Conservation (phyloP, 768 basidiomycete species). For the Naganishia randhawae region DNA sequence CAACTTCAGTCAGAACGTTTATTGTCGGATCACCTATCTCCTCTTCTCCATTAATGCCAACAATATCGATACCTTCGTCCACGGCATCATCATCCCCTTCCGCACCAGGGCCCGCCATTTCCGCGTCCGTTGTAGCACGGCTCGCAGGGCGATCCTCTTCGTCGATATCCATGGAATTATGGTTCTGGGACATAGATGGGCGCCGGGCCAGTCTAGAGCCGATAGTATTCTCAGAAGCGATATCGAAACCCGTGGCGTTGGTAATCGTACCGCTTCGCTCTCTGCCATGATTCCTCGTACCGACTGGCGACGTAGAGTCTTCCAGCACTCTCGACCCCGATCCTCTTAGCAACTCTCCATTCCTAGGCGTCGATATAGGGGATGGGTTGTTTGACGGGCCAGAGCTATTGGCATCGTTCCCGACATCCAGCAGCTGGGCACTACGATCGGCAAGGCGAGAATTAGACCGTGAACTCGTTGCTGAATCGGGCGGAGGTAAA, state of each 20-base stretch:
- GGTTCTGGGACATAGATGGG: background rate
- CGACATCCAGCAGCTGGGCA: conserved; percentile 12
- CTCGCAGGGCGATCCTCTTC: conserved; percentile 24
- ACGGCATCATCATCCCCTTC: conserved; percentile 2
- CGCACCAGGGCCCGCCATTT: conserved; percentile 16
- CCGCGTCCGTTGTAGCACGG: conserved; percentile 29
- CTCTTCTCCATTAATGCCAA: conserved; percentile 27
- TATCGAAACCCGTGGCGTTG: conserved; percentile 5
- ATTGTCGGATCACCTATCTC: conserved; percentile 33
- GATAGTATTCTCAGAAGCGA: background rate
- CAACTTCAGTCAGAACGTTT: conserved; percentile 40
- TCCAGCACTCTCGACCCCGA: background rate
- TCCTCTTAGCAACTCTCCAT: conserved; percentile 1
- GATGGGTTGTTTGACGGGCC: conserved; percentile 13
- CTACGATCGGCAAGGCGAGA: background rate
- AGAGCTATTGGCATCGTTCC: conserved; percentile 12
- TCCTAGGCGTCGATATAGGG: conserved; percentile 11
- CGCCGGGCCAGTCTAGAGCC: background rate
- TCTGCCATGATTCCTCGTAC: background rate
- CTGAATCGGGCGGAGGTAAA: background rate
- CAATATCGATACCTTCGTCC: conserved; percentile 26
- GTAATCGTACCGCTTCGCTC: conserved; percentile 26
- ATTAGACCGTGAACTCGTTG: background rate
- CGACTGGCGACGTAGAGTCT: background rate
- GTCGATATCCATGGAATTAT: conserved; percentile 14